Percentiles rank a stretch among this genome's conserved stretches.
phyloP scores from a whole-genome alignment of 768 basidiomycete species.

The Trametes meyenii region DNA sequence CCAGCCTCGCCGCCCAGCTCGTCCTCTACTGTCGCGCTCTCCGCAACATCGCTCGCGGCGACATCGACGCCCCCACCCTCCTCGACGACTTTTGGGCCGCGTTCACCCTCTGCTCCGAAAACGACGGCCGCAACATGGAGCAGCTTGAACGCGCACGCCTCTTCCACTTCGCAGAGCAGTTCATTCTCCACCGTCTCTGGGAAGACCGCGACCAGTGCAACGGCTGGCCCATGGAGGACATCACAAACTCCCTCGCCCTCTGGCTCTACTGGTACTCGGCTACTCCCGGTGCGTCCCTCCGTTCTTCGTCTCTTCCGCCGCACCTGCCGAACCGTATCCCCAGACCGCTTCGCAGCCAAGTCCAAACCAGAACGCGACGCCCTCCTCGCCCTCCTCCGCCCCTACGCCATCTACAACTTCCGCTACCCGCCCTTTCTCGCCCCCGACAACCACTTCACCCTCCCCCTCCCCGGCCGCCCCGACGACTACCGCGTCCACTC shows the following conservation, averaged over 20 bases:
- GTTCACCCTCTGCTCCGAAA: constrained; percentile 61
- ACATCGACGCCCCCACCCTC: constrained; percentile 33
- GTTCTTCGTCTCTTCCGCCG: background rate
- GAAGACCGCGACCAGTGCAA: constrained; percentile 35
- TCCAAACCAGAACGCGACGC: constrained; percentile 29
- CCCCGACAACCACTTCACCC: constrained; percentile 59
- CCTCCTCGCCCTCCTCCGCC: constrained; percentile 41
- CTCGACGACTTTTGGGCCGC: constrained; percentile 48
- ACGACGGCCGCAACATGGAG: constrained; percentile 64
- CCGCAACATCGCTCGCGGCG: constrained; percentile 33
- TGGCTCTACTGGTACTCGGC: constrained; percentile 68
- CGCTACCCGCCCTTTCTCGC: constrained; percentile 62
- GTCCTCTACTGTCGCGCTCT: constrained; percentile 40
- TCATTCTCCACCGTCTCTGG: constrained; percentile 50
- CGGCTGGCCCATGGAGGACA: constrained; percentile 61
- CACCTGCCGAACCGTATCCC: background rate
- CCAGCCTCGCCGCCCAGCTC: constrained; percentile 43
- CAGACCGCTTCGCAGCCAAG: constrained; percentile 23
- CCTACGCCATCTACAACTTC: constrained; percentile 44
- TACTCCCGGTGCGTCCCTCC: constrained; percentile 44
- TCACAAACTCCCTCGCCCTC: constrained; percentile 53
- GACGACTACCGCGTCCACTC: constrained; percentile 23
- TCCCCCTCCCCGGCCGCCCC: constrained; percentile 45
- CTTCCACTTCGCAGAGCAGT: constrained; percentile 46
- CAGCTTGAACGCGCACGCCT: constrained; percentile 54